A percentile compares a stretch with the other conserved stretches of the same genome.
These are phyloP conservation scores for Maudiozyma serrabonitensis DNA, from an alignment of 805 yeast genomes.

Conservation along the genomic window DNA sequence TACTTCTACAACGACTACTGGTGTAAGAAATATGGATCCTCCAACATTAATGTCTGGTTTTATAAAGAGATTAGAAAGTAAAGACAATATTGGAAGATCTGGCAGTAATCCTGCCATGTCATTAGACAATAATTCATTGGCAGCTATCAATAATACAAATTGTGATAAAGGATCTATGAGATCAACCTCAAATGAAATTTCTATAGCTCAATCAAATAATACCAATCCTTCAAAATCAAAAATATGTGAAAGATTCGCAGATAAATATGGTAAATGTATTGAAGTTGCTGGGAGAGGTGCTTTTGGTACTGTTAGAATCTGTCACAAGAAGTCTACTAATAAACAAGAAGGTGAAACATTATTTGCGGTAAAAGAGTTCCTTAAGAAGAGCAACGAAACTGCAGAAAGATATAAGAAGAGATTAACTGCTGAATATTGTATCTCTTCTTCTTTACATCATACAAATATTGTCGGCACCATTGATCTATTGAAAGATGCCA, in stretches of 20 bases:
- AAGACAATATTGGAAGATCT: not conserved
- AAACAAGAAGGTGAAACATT: constrained; percentile 34
- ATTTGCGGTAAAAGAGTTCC: constrained; percentile 84
- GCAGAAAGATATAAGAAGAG: constrained; percentile 61
- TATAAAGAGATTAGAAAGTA: constrained; percentile 41
- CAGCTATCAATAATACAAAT: not conserved
- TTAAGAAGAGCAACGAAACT: constrained; percentile 48
- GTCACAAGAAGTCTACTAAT: constrained; percentile 51
- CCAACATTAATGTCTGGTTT: constrained; percentile 66
- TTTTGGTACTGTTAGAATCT: constrained; percentile 83
- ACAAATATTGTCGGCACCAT: constrained; percentile 66
- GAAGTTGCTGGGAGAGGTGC: constrained; percentile 92
- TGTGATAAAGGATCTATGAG: not conserved
- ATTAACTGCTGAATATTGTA: constrained; percentile 74
- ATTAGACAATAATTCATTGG: not conserved
- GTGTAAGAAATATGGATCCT: constrained; percentile 32
- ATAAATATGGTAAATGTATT: constrained; percentile 89
- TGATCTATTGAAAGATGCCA: constrained; percentile 71
- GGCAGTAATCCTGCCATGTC: not conserved
- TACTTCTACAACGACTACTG: not conserved
- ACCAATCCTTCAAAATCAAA: constrained; percentile 22
- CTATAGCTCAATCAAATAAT: not conserved
- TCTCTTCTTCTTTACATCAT: constrained; percentile 70
- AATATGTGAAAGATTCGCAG: constrained; percentile 43
- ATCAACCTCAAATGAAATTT: not conserved